Evolutionary conservation across 1,284 basidiomycete genomes (phyloP).

Genomic region (Athelia sp.): DNA sequence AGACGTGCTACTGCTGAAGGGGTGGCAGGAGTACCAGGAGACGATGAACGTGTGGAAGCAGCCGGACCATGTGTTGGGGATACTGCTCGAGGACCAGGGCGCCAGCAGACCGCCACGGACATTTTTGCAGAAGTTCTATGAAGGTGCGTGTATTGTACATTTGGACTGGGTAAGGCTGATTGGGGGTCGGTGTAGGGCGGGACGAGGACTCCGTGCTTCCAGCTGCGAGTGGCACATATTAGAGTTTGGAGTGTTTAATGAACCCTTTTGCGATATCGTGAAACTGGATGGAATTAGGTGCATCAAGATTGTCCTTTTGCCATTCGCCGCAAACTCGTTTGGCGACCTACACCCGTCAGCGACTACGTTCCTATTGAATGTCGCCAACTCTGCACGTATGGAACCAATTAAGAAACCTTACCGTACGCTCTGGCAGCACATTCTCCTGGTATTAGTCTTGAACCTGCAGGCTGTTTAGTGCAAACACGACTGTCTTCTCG

Average conservation of each 20-base stretch:
- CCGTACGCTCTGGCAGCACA: too few relatives aligned
- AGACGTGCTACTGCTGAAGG: conserved; percentile 87
- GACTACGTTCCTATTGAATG: too few relatives aligned
- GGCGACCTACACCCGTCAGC: too few relatives aligned
- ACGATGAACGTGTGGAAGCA: conserved; percentile 94
- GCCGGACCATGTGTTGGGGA: conserved; percentile 68
- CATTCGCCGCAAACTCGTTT: too few relatives aligned
- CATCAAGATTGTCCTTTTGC: too few relatives aligned
- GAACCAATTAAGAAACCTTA: too few relatives aligned
- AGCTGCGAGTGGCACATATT: conserved; percentile 40
- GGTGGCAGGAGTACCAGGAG: conserved; percentile 89
- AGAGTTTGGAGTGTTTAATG: not conserved
- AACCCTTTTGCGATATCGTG: not conserved
- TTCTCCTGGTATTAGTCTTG: conserved; percentile 12
- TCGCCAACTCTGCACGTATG: too few relatives aligned
- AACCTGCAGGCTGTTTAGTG: conserved; percentile 11
- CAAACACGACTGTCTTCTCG: conserved; percentile 8
- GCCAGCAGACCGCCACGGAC: conserved; percentile 50
- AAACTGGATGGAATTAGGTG: too few relatives aligned
- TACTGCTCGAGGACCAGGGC: conserved; percentile 41
- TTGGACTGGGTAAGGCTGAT: conserved; percentile 1
- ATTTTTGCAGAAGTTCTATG: conserved; percentile 84
- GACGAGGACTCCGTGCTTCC: conserved; percentile 51
- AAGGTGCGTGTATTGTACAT: conserved; percentile 52
- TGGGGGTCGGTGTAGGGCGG: conserved; percentile 31